phyloP scores from a whole-genome alignment of 345 rosid species.

The Lenwebbia sp. region DNA sequence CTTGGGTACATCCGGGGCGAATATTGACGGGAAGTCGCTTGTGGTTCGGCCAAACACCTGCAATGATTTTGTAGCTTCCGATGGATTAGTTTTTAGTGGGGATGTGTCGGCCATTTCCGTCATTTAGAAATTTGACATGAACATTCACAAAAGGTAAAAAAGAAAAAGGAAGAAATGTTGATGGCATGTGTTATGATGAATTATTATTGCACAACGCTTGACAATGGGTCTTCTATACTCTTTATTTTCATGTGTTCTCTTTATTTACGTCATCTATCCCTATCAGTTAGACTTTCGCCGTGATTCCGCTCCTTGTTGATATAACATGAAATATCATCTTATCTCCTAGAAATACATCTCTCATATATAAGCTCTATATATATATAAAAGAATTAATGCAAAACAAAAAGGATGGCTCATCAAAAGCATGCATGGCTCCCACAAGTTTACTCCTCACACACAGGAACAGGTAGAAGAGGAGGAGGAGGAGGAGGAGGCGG shows the following conservation, averaged over 20 bases:
- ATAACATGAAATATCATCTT: background rate
- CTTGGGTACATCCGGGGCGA: slow-evolving; percentile 36
- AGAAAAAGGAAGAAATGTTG: background rate
- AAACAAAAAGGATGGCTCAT: background rate
- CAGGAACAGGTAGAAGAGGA: background rate
- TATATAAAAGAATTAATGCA: background rate
- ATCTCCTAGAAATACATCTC: background rate
- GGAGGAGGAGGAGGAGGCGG: background rate
- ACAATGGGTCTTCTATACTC: too few species aligned
- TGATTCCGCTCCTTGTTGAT: background rate
- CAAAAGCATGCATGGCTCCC: background rate
- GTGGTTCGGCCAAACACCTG: slow-evolving; percentile 28
- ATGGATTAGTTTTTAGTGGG: background rate
- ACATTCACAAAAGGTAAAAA: background rate
- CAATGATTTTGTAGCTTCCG: background rate
- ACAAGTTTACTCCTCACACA: background rate
- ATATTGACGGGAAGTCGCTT: slow-evolving; percentile 10
- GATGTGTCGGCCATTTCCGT: background rate
- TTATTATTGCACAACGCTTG: background rate
- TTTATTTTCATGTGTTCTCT: too few species aligned
- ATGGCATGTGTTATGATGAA: background rate
- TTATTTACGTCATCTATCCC: background rate
- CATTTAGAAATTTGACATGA: background rate
- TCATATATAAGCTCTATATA: too few species aligned
- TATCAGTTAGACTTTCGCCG: background rate